phyloP scores from a whole-genome alignment of 1,284 basidiomycete species.

The Irpex lacteus region DNA sequence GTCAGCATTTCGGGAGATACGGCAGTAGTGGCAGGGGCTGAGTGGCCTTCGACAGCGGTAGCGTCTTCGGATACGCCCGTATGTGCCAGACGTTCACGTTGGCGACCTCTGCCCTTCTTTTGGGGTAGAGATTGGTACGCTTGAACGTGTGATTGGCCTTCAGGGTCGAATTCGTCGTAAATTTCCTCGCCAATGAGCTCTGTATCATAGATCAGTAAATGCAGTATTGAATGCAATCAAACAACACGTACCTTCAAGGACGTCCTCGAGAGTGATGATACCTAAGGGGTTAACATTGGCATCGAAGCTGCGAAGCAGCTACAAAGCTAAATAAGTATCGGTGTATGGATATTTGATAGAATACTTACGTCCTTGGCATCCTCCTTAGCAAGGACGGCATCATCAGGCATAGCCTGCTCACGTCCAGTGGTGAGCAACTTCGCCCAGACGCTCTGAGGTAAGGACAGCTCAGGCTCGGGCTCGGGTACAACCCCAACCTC shows the following conservation, averaged over 20 bases:
- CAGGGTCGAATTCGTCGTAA: slow-evolving; percentile 79
- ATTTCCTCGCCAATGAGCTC: slow-evolving; percentile 89
- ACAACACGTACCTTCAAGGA: slow-evolving; percentile 69
- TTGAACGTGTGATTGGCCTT: slow-evolving; percentile 20
- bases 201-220: slow-evolving; percentile 28
- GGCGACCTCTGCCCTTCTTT: slow-evolving; percentile 16
- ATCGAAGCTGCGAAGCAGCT: slow-evolving; percentile 75
- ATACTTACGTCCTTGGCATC: slow-evolving; percentile 59
- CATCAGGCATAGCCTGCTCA: slow-evolving; percentile 81
- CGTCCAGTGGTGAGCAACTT: slow-evolving; percentile 37
- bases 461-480: slow-evolving; percentile 3
- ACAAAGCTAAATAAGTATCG: not conserved
- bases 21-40: not conserved
- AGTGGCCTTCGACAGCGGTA: slow-evolving; percentile 3
- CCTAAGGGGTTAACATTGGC: slow-evolving; percentile 77
- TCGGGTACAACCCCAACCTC: not conserved
- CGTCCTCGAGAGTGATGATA: slow-evolving; percentile 91
- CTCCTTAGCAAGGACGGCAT: slow-evolving; percentile 70
- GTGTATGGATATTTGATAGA: not conserved
- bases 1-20: not conserved
- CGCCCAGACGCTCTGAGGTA: slow-evolving; percentile 16
- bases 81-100: not conserved
- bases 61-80: slow-evolving; percentile 7
- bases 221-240: not conserved
- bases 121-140: slow-evolving; percentile 18